Base-by-base conservation (phyloP, 208 protist species). In the Acanthamoeba castellanii region DNA sequence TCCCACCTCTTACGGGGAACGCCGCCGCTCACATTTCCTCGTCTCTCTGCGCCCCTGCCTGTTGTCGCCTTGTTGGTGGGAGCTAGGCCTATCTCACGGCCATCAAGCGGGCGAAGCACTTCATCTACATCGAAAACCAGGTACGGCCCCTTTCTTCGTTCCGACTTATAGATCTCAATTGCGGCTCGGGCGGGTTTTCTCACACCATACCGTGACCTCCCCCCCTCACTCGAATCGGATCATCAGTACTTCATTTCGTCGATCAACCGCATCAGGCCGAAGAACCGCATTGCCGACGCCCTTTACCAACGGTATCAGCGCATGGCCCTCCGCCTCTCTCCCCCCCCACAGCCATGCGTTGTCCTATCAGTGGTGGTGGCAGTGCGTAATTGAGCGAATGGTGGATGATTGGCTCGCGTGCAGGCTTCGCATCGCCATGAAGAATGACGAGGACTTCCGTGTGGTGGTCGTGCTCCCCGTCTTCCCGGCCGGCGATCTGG, bases 91-190 rank as follows among this genome's bases (percentile, higher is more conserved):
- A 96, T 47, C 32, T 96, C 18, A 85, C 93, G 27, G 88, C 85
- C 13, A 97, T 97, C 32, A 64, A 94, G 55, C 52, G 78, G 34
- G 70, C 95, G 5, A 52, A 97, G 61, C 94, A 96, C 70, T 97
- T 96, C 94, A 88, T 97, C 13, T 97, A 97, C 42, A 97, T 97
- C 59, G 96, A 97, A 47, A 85, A 85, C 32, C 76, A 72, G 66
- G 66, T 72, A 22, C 6, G 52, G 14, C 16, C 4, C 52, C 52
- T 9, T 18, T 1, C 13, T 25, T 27, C 16, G 25, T 9, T 2
- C 4, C 42, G 42, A 45, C 5, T 45, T 1, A 45, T 0, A 45
- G 1, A 2, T 9, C 4, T 45, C 1, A 45, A 45, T 45, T 45
- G 42, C 42, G 42, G 4, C 42, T 45, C 42, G 42, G 2, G 42